Evolutionary conservation across 2,329 filamentous ascomycete genomes (phyloP), one percentile per base, ranked within the genome.

Genomic region (Colletotrichum destructivum): DNA sequence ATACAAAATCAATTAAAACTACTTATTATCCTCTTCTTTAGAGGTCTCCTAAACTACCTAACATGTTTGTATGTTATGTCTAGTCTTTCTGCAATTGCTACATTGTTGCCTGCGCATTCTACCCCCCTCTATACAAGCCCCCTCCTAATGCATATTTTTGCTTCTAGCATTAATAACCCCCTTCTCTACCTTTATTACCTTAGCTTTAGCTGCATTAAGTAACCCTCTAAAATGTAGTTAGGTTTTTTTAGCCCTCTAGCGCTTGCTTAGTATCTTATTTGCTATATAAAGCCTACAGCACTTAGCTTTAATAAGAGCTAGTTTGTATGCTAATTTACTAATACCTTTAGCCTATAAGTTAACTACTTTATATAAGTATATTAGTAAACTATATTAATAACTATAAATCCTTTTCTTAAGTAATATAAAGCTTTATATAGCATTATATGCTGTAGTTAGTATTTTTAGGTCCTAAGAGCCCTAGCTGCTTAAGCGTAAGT

Each of bases 341-440:
- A 44, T n/a, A 21, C 6, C 3, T 26, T 26, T 26, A 26, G 4
- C 26, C 4, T 57, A 40, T 40, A 57, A 44, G 15, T 57, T 40
- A 40, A 40, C 15, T 13, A 26, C 23, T 52, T 52, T 52, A 52
- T 52, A 44, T 52, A 52, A 52, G 12, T 26, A 26, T 1, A 4
- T 52, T 52, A 26, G 15, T 52, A 52, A 52, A 1, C 8, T 52
- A 52, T 26, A 0, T 52, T 52, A 26, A 52, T 52, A 26, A 23
- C 11, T 13, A 26, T 1, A 1, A 52, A 52, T 26, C 8, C 1
- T 57, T 57, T 57, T 26, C 16, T n/a, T 38, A n/a, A 57, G 9
- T 38, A 57, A 40, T 5, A 40, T 40, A 57, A 5, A 57, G 7
- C 31, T 57, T 69, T 67, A 11, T 12, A 63, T 31, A 11, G 7